phyloP scores from a whole-genome alignment of 2,329 filamentous ascomycete genomes.

The Penicillium griseofulvum region DNA sequence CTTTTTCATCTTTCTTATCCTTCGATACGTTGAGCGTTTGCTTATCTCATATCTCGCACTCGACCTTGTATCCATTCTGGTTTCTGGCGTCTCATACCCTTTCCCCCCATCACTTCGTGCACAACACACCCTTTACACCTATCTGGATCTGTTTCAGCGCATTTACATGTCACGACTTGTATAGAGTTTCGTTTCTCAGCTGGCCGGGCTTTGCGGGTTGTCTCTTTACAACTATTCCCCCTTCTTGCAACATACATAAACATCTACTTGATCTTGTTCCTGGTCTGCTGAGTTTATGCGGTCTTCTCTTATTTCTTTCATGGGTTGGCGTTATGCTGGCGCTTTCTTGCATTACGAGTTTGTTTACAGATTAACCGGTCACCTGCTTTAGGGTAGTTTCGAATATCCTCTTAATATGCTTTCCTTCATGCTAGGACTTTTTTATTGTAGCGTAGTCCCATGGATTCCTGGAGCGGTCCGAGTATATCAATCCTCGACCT shows the following conservation, averaged over 20 bases:
- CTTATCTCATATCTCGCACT: slow-evolving; percentile 1
- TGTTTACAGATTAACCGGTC: neutral
- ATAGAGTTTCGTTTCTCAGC: slow-evolving; percentile 23
- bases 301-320: slow-evolving; percentile 12
- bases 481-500: neutral
- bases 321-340: slow-evolving; percentile 18
- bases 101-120: slow-evolving; percentile 1
- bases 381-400: neutral
- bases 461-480: neutral
- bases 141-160: slow-evolving; percentile 13
- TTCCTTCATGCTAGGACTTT: neutral
- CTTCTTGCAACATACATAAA: slow-evolving; percentile 19
- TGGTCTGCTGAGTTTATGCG: neutral
- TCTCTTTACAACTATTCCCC: slow-evolving; percentile 17
- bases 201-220: slow-evolving; percentile 15
- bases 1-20: neutral
- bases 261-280: slow-evolving; percentile 11
- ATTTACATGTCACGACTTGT: slow-evolving; percentile 24
- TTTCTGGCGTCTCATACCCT: slow-evolving; percentile 21
- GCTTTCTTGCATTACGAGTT: slow-evolving; percentile 12
- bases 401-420: neutral
- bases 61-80: slow-evolving; percentile 7
- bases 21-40: slow-evolving; percentile 7
- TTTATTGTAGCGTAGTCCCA: neutral
- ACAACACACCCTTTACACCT: slow-evolving; percentile 1